A percentile compares a stretch with the other conserved stretches of the same genome.
phyloP scores from a whole-genome alignment of 73 alveolate species.

The Chromera velia region DNA sequence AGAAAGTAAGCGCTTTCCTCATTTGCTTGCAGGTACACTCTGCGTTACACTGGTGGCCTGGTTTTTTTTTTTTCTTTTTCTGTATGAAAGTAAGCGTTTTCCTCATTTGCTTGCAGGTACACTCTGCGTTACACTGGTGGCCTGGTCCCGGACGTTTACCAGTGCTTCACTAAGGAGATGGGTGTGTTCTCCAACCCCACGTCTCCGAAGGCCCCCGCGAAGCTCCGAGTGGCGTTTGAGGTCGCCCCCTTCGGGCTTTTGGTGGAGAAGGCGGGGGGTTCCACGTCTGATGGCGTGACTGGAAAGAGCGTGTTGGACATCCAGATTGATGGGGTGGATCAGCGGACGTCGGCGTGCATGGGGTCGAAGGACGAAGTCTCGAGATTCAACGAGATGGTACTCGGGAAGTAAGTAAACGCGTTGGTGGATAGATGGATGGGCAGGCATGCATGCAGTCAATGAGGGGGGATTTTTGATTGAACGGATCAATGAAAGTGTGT shows the following conservation, averaged over 20 bases:
- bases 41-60: constrained; percentile 53
- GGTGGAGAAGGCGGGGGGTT: constrained; percentile 76
- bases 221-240: constrained; percentile 61
- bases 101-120: no score
- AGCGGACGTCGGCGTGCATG: constrained; percentile 37
- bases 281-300: constrained; percentile 57
- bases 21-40: constrained; percentile 4
- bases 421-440: no score
- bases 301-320: constrained; percentile 23
- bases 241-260: constrained; percentile 65
- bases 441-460: no score
- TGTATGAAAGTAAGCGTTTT: no score
- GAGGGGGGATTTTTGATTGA: no score
- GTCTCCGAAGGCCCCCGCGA: constrained; percentile 46
- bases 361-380: constrained; percentile 28
- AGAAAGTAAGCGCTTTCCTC: no score
- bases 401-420: constrained; percentile 29
- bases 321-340: constrained; percentile 42
- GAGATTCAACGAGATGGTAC: constrained; percentile 35
- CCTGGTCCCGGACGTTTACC: constrained; percentile 75
- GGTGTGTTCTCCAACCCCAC: constrained; percentile 69
- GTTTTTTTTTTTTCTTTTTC: no score
- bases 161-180: constrained; percentile 70
- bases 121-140: constrained; percentile 83
- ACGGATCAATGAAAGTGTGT: no score